phyloP scores from a whole-genome alignment of 1,139 yeast genomes.

The Debaryomycetaceae sp. region DNA sequence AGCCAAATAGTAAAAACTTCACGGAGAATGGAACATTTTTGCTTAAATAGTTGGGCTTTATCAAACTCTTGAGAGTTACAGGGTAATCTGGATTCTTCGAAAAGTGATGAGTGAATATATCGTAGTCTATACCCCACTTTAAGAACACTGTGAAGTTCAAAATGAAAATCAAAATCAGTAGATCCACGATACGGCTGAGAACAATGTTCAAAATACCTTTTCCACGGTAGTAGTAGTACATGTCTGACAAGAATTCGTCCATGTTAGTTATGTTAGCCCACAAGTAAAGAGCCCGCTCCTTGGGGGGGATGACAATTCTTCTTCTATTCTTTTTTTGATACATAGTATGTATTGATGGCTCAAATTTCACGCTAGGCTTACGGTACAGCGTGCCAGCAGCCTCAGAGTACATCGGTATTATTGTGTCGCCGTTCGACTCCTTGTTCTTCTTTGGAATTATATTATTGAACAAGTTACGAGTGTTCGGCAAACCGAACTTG shows the following conservation, averaged over 20 bases:
- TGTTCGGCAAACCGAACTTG: conserved; percentile 11
- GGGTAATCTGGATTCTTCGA: conserved; percentile 11
- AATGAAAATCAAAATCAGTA: conserved; percentile 72
- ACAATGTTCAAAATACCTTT: conserved; percentile 80
- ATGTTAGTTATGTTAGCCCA: conserved; percentile 96
- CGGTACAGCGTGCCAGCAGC: conserved; percentile 7
- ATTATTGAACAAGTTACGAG: conserved; percentile 2
- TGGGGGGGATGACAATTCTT: conserved; percentile 44
- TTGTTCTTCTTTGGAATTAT: conserved; percentile 1
- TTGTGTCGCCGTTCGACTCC: neutral
- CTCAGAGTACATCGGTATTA: conserved; percentile 8
- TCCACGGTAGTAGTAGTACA: conserved; percentile 80
- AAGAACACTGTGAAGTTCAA: conserved; percentile 74
- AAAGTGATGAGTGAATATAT: conserved; percentile 22
- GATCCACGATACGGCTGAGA: conserved; percentile 59
- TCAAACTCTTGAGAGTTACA: conserved; percentile 42
- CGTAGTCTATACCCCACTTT: conserved; percentile 79
- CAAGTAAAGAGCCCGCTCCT: conserved; percentile 83
- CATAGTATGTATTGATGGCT: conserved; percentile 11
- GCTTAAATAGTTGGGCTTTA: conserved; percentile 59
- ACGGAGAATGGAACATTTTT: conserved; percentile 45
- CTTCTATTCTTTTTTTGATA: conserved; percentile 10
- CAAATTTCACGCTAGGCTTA: conserved; percentile 3
- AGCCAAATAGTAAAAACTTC: conserved; percentile 61
- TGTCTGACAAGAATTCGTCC: conserved; percentile 79